Conservation (phyloP, 2,329 filamentous ascomycete species). For the Thielaviopsis populi region DNA sequence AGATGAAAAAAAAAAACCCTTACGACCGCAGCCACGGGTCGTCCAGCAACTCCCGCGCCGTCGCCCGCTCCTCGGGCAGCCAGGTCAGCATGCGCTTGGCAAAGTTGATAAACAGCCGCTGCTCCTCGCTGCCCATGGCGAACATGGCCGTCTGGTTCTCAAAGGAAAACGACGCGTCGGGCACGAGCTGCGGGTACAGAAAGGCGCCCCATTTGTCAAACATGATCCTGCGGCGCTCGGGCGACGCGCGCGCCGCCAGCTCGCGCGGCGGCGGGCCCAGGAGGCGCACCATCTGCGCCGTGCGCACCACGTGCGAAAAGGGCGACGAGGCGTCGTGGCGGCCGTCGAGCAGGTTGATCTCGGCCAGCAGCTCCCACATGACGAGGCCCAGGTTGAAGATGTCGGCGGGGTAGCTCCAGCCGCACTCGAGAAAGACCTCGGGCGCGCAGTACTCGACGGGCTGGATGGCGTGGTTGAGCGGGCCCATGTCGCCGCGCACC, state of each 20-base stretch:
- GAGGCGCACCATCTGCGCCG: constrained; percentile 23
- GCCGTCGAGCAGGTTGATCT: constrained; percentile 21
- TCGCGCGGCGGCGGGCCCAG: constrained; percentile 21
- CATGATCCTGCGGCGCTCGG: constrained; percentile 11
- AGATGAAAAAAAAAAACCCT: background rate
- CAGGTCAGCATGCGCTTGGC: constrained; percentile 22
- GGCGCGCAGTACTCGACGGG: constrained; percentile 23
- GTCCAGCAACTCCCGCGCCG: constrained; percentile 22
- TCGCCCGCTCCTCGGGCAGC: constrained; percentile 22
- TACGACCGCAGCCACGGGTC: constrained; percentile 22
- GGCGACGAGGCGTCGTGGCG: constrained; percentile 15
- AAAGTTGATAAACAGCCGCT: constrained; percentile 22
- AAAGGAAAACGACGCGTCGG: constrained; percentile 12
- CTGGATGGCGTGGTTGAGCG: constrained; percentile 22
- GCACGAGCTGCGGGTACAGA: constrained; percentile 12
- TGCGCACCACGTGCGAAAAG: constrained; percentile 21
- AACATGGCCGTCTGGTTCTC: constrained; percentile 14
- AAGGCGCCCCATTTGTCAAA: constrained; percentile 14
- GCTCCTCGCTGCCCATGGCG: constrained; percentile 18
- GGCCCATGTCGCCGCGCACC: constrained; percentile 19
- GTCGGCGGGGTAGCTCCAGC: constrained; percentile 24
- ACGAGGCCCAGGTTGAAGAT: constrained; percentile 22
- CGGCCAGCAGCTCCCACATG: constrained; percentile 23
- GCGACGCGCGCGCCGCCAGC: constrained; percentile 19
- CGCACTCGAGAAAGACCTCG: constrained; percentile 23